phyloP scores from a whole-genome alignment of 2,329 filamentous ascomycete genomes.

The Trichoderma atrobrunneum region DNA sequence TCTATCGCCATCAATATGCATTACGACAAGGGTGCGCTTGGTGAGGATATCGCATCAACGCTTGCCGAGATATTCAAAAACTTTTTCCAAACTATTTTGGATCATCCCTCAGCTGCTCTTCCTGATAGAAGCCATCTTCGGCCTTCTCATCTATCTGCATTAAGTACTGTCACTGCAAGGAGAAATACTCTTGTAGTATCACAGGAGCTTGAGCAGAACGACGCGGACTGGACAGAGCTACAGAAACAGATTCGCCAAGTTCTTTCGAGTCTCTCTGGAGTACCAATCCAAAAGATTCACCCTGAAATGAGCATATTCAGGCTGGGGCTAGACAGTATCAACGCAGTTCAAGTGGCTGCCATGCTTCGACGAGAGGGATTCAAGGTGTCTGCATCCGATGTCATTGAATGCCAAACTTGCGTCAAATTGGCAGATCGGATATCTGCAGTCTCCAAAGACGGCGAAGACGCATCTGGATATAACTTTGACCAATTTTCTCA shows the following conservation, averaged over 20 bases:
- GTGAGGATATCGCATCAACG: constrained; percentile 27
- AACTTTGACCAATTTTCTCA: constrained; percentile 42
- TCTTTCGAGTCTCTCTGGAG: constrained; percentile 57
- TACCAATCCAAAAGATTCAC: constrained; percentile 49
- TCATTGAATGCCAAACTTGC: constrained; percentile 62
- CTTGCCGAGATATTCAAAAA: constrained; percentile 34
- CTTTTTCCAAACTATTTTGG: constrained; percentile 28
- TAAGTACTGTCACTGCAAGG: constrained; percentile 26
- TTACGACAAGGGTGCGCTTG: constrained; percentile 48
- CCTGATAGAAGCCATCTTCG: constrained; percentile 27
- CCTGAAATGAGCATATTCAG: constrained; percentile 73
- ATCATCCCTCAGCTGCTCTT: constrained; percentile 29
- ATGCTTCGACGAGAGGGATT: constrained; percentile 60
- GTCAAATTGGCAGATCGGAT: constrained; percentile 37
- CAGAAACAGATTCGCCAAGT: constrained; percentile 55
- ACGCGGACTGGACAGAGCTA: constrained; percentile 45
- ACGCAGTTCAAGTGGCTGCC: constrained; percentile 73
- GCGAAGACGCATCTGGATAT: constrained; percentile 26
- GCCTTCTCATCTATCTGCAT: constrained; percentile 11
- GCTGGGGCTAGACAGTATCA: constrained; percentile 90
- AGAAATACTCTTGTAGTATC: constrained; percentile 23
- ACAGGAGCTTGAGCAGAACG: not conserved
- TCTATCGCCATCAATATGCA: constrained; percentile 60
- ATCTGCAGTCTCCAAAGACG: constrained; percentile 19
- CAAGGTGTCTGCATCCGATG: constrained; percentile 64